Evolutionary conservation across 345 rosid genomes (phyloP).

Genomic region (Brassica rapa): DNA sequence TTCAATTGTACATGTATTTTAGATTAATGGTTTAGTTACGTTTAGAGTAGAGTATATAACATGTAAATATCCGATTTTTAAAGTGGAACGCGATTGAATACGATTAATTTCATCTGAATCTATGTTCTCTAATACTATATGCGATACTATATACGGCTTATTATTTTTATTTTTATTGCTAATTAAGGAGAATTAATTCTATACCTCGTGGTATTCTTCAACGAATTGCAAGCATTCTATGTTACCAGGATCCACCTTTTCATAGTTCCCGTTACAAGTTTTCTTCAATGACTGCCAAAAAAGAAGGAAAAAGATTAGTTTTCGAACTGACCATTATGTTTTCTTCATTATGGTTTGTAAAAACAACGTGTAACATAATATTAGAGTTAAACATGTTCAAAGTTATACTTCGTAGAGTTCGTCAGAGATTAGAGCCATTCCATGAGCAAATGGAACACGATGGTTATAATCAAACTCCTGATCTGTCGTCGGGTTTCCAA

Average conservation of each 20-base stretch:
- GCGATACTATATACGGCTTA: background rate
- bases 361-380: background rate
- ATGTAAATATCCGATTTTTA: no score
- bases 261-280: background rate
- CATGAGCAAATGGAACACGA: background rate
- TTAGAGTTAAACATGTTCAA: background rate
- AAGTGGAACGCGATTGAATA: no score
- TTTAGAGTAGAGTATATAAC: no score
- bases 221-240: constrained; percentile 8
- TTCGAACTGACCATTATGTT: background rate
- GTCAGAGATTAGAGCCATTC: background rate
- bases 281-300: background rate
- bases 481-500: background rate
- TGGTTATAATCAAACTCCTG: background rate
- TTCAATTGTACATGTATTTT: no score
- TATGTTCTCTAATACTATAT: background rate
- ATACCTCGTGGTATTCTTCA: background rate
- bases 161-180: background rate
- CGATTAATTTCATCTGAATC: no score
- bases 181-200: background rate
- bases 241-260: background rate
- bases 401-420: background rate
- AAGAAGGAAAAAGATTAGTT: background rate
- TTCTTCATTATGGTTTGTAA: background rate
- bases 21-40: no score